Evolutionary conservation across 306 rosid species (phyloP).

Genomic region (Astragalus membranaceus): DNA sequence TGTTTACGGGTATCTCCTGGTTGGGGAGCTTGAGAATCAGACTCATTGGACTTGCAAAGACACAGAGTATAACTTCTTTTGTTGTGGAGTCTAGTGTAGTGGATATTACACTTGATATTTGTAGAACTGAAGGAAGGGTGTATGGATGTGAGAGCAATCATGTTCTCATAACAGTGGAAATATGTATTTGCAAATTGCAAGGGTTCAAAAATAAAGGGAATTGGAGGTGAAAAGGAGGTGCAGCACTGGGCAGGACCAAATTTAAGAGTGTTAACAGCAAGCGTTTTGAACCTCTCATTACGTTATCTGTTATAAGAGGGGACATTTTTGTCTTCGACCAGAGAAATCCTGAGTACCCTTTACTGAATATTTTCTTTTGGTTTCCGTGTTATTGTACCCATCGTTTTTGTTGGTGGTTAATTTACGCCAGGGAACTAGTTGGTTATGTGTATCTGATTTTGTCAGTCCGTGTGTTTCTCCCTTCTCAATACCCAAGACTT

Average conservation of each 20-base stretch:
- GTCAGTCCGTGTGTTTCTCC: too few species aligned
- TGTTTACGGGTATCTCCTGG: constrained; percentile 67
- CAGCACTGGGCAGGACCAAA: neutral
- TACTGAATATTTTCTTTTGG: too few species aligned
- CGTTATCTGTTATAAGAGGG: constrained; percentile 41
- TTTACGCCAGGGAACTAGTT: too few species aligned
- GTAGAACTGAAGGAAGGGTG: constrained; percentile 41
- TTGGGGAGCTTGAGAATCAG: constrained; percentile 43
- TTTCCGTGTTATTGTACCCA: too few species aligned
- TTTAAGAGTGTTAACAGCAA: neutral
- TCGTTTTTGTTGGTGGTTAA: too few species aligned
- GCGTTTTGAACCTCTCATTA: constrained; percentile 51
- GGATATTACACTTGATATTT: constrained; percentile 12
- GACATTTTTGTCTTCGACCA: neutral
- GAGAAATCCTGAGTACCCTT: neutral
- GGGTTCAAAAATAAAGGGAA: neutral
- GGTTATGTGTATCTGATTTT: too few species aligned
- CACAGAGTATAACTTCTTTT: constrained; percentile 33
- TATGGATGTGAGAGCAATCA: constrained; percentile 56
- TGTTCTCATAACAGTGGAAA: constrained; percentile 19
- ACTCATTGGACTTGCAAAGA: constrained; percentile 56
- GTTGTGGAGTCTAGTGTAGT: constrained; percentile 24
- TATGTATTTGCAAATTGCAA: neutral
- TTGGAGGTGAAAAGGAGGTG: neutral
- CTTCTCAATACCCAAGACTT: too few species aligned